Conservation (phyloP, 768 basidiomycete genomes). For the Mycena indigotica region DNA sequence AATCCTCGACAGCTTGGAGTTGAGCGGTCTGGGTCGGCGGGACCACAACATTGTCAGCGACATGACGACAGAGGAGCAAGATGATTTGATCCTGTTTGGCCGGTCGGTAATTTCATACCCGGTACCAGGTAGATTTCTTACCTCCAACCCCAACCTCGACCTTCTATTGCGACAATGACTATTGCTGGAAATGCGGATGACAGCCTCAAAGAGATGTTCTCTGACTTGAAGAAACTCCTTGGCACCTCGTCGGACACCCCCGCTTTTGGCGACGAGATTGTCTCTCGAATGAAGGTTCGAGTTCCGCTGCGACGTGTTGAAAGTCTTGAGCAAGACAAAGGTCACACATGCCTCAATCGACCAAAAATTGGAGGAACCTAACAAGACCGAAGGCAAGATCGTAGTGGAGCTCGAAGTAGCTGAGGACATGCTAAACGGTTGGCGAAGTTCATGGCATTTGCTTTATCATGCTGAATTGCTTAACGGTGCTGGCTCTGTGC, state of each 20-base stretch:
- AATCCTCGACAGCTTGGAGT: no score
- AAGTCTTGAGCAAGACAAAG: no score
- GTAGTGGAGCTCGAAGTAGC: constrained; percentile 31
- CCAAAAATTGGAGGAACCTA: constrained; percentile 30
- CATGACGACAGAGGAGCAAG: no score
- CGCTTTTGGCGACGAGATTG: constrained; percentile 24
- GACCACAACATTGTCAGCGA: no score
- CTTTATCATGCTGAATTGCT: constrained; percentile 8
- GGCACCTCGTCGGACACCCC: background rate
- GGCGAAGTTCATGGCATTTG: background rate
- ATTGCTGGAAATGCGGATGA: background rate
- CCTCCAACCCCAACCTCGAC: background rate
- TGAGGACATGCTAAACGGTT: constrained; percentile 21
- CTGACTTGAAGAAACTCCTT: background rate
- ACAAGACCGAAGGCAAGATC: constrained; percentile 30
- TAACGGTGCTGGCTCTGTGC: constrained; percentile 10
- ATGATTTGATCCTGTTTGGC: no score
- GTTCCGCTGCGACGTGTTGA: no score
- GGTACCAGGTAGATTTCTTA: background rate
- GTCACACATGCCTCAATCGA: constrained; percentile 28
- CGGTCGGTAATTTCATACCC: background rate
- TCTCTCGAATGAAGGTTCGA: constrained; percentile 16
- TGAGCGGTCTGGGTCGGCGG: background rate
- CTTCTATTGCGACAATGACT: background rate
- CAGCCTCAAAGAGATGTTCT: background rate